phyloP scores from a whole-genome alignment of 345 rosid species.

The Salix purpurea region DNA sequence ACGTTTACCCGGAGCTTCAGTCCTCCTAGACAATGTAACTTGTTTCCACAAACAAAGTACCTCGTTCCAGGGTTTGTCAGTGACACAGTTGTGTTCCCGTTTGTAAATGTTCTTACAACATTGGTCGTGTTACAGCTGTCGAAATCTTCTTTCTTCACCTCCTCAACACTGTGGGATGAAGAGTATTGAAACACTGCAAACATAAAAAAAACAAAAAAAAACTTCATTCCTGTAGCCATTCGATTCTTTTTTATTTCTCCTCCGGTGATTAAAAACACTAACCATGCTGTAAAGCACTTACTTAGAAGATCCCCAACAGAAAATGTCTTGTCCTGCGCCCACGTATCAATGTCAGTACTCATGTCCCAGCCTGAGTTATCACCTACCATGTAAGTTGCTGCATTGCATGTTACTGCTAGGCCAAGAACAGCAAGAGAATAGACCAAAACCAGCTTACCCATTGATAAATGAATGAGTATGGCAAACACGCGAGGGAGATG shows the following conservation, averaged over 20 bases:
- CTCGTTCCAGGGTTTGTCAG: slow-evolving; percentile 48
- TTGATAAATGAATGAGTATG: neutral
- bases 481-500: neutral
- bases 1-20: slow-evolving; percentile 66
- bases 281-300: slow-evolving; percentile 23
- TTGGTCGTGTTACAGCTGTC: slow-evolving; percentile 55
- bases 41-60: slow-evolving; percentile 62
- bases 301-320: slow-evolving; percentile 69
- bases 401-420: slow-evolving; percentile 33
- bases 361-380: slow-evolving; percentile 92
- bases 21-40: slow-evolving; percentile 75
- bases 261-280: neutral
- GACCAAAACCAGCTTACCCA: slow-evolving; percentile 38
- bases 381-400: slow-evolving; percentile 67
- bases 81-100: slow-evolving; percentile 75
- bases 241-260: neutral
- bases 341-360: slow-evolving; percentile 64
- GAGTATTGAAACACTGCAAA: slow-evolving; percentile 66
- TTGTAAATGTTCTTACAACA: slow-evolving; percentile 43
- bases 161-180: slow-evolving; percentile 51
- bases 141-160: slow-evolving; percentile 47
- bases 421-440: slow-evolving; percentile 24
- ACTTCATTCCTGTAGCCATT: neutral
- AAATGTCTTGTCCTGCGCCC: slow-evolving; percentile 65
- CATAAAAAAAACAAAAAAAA: neutral